These are phyloP conservation scores for Sporothrix variecibatus DNA, from an alignment of 2,329 filamentous ascomycete genomes.

Conservation along the genomic window DNA sequence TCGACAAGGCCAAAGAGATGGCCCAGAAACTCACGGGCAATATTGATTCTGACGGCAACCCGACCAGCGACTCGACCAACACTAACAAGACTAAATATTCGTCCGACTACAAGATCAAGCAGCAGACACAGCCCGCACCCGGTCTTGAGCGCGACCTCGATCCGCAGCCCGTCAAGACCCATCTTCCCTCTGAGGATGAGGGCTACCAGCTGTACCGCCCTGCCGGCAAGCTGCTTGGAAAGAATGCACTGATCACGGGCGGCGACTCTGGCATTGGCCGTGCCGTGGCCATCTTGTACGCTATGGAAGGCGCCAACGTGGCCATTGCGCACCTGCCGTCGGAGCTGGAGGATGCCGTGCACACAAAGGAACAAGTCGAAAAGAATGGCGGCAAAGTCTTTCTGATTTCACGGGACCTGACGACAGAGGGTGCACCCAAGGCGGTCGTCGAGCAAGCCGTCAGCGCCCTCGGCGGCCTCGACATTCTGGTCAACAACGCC, in stretches of 20 bases:
- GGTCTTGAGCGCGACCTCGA: slow-evolving; percentile 13
- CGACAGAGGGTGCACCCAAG: not conserved
- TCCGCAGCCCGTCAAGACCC: slow-evolving; percentile 11
- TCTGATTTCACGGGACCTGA: slow-evolving; percentile 47
- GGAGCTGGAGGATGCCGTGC: slow-evolving; percentile 74
- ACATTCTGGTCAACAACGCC: slow-evolving; percentile 75
- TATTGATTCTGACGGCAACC: not conserved
- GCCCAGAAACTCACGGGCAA: not conserved
- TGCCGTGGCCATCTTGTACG: slow-evolving; percentile 45
- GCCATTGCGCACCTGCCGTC: slow-evolving; percentile 73
- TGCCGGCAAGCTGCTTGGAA: slow-evolving; percentile 73
- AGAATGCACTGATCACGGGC: slow-evolving; percentile 68
- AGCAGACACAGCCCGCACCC: slow-evolving; percentile 5
- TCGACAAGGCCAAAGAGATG: slow-evolving; percentile 2
- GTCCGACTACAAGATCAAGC: not conserved
- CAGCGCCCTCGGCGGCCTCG: slow-evolving; percentile 67
- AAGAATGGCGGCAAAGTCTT: slow-evolving; percentile 66
- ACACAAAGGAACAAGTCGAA: slow-evolving; percentile 72
- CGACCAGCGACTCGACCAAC: not conserved
- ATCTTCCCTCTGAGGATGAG: slow-evolving; percentile 51
- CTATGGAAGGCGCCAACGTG: slow-evolving; percentile 63
- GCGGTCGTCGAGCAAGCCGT: slow-evolving; percentile 36
- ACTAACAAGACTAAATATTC: not conserved
- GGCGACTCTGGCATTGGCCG: slow-evolving; percentile 47
- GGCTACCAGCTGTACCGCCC: slow-evolving; percentile 71